Conservation (phyloP, 176 grass and related monocot genomes). For the Miscanthus lutarioriparius region DNA sequence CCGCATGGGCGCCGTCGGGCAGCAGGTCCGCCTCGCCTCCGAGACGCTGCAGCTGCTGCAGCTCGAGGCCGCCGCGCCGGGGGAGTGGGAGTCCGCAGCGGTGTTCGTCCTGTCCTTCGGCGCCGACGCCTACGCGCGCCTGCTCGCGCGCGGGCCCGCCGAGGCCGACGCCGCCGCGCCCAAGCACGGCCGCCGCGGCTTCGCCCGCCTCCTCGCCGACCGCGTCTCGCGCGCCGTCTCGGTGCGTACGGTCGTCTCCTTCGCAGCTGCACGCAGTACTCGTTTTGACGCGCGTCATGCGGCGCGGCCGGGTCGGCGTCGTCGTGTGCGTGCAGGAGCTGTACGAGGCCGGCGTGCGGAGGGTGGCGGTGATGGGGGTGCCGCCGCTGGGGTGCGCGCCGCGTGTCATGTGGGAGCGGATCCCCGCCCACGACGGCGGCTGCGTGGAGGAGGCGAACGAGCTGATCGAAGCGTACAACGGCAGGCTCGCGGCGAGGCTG, state of each 20-base stretch:
- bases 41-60: conserved; percentile 67
- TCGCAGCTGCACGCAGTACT: too few species aligned
- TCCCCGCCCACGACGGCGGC: neutral
- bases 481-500: conserved; percentile 41
- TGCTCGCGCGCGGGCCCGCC: conserved; percentile 41
- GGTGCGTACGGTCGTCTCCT: neutral
- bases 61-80: conserved; percentile 40
- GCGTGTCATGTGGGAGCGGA: conserved; percentile 53
- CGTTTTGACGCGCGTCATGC: too few species aligned
- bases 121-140: conserved; percentile 54
- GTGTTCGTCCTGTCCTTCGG: conserved; percentile 74
- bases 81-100: neutral
- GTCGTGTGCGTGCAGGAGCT: conserved; percentile 36
- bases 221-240: conserved; percentile 46
- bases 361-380: conserved; percentile 66
- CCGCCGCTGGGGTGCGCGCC: conserved; percentile 70
- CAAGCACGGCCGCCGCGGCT: conserved; percentile 57
- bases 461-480: conserved; percentile 57
- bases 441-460: conserved; percentile 71
- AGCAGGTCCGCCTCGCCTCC: conserved; percentile 61
- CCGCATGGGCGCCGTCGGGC: conserved; percentile 42
- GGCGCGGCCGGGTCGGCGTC: too few species aligned
- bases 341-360: conserved; percentile 61
- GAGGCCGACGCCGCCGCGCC: conserved; percentile 40
- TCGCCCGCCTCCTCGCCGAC: conserved; percentile 48